Conservation (phyloP, 2,329 filamentous ascomycete genomes). For the Alternaria ethzedia region DNA sequence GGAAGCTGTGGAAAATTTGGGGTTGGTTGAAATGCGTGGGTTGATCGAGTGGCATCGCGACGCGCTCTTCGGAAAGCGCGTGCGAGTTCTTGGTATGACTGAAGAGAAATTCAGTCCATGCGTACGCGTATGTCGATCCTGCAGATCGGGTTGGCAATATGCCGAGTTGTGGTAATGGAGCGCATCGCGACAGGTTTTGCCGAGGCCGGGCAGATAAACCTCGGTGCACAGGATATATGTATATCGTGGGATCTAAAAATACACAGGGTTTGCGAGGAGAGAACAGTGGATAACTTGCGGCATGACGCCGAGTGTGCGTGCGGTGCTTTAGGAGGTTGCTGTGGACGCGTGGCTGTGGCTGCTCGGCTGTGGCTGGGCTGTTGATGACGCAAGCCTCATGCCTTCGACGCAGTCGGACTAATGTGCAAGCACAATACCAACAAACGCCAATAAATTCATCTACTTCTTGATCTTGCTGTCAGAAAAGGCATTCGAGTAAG, state of each 20-base stretch:
- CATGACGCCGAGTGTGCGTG: not conserved
- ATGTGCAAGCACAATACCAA: not conserved
- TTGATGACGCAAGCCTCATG: slow-evolving; percentile 11
- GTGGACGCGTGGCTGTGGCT: slow-evolving; percentile 16
- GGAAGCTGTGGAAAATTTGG: slow-evolving; percentile 1
- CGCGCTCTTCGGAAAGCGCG: slow-evolving; percentile 10
- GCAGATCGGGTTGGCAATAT: slow-evolving; percentile 9
- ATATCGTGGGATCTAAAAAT: slow-evolving; percentile 8
- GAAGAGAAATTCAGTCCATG: slow-evolving; percentile 14
- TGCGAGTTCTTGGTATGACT: slow-evolving; percentile 10
- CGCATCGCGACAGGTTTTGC: slow-evolving; percentile 5
- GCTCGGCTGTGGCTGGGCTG: slow-evolving; percentile 9
- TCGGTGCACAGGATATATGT: slow-evolving; percentile 1
- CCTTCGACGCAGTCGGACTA: not conserved
- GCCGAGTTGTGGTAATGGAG: slow-evolving; percentile 5
- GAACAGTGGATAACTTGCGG: not conserved
- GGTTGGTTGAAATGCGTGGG: not conserved
- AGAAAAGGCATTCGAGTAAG: not conserved
- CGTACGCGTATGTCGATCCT: slow-evolving; percentile 8
- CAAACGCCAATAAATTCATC: not conserved
- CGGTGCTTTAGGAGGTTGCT: not conserved
- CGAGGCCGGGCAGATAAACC: not conserved
- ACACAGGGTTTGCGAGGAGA: not conserved
- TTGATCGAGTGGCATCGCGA: slow-evolving; percentile 8
- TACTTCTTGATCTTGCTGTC: not conserved